These are phyloP conservation scores for Bocquillonia castaneifolia DNA, from an alignment of 441 rosid species.

Conservation along the genomic window DNA sequence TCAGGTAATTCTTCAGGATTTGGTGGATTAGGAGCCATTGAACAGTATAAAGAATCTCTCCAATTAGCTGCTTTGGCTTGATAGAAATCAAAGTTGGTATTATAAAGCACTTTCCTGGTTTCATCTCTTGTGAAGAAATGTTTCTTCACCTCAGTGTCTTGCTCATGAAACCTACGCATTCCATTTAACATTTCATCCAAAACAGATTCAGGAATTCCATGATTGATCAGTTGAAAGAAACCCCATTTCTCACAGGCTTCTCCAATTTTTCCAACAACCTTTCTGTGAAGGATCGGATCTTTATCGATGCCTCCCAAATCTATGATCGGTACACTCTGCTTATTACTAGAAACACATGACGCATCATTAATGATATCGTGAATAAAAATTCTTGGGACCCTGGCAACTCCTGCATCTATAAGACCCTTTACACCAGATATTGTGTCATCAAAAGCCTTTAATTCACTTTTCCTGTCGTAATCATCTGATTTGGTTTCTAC, in stretches of 20 bases:
- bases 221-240: constrained; percentile 25
- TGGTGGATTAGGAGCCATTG: constrained; percentile 27
- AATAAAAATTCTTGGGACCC: constrained; percentile 26
- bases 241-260: constrained; percentile 17
- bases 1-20: constrained; percentile 28
- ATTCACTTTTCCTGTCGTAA: constrained; percentile 32
- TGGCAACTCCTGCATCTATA: constrained; percentile 31
- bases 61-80: constrained; percentile 27
- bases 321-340: constrained; percentile 22
- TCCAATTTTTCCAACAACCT: constrained; percentile 5
- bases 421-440: constrained; percentile 47
- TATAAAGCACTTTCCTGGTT: constrained; percentile 20
- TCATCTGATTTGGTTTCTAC: not conserved
- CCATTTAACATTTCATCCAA: constrained; percentile 19
- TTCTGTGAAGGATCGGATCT: not conserved
- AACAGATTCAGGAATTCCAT: constrained; percentile 3
- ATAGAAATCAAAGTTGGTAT: constrained; percentile 33
- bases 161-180: constrained; percentile 11
- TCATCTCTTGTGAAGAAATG: constrained; percentile 26
- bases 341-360: not conserved
- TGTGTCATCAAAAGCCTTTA: constrained; percentile 41
- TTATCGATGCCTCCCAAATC: constrained; percentile 16
- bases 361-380: not conserved
- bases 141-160: constrained; percentile 15
- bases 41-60: constrained; percentile 33